Conservation (phyloP, 179 eudicot genomes). For the Beta corolliflora region DNA sequence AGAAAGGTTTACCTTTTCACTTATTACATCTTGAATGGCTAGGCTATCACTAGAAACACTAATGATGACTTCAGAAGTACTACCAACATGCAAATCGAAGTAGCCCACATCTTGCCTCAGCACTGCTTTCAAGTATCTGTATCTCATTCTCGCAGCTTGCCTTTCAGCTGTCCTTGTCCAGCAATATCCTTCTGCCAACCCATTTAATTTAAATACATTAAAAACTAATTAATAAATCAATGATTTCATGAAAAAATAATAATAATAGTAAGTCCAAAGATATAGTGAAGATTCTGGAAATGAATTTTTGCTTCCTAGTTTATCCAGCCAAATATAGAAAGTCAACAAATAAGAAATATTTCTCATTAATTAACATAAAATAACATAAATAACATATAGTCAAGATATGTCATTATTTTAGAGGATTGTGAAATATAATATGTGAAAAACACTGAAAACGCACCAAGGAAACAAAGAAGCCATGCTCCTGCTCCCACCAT, state of each 20-base stretch:
- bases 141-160: constrained; percentile 79
- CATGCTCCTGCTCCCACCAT: constrained; percentile 71
- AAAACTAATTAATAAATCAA: background rate
- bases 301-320: background rate
- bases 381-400: background rate
- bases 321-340: background rate
- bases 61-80: constrained; percentile 70
- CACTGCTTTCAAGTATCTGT: constrained; percentile 73
- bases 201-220: background rate
- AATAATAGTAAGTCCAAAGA: no score
- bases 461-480: constrained; percentile 79
- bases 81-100: constrained; percentile 73
- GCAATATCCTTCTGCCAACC: constrained; percentile 71
- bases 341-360: background rate
- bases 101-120: constrained; percentile 83
- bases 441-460: constrained; percentile 24
- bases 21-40: constrained; percentile 78
- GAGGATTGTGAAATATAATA: background rate
- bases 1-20: constrained; percentile 65
- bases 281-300: background rate
- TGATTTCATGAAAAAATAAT: background rate
- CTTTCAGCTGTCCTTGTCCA: constrained; percentile 97
- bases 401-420: background rate
- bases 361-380: background rate
- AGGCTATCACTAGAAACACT: constrained; percentile 82